A percentile compares a stretch with the other conserved stretches of the same genome.
Conservation (phyloP, 768 basidiomycete species). For the Calocera viscosa region DNA sequence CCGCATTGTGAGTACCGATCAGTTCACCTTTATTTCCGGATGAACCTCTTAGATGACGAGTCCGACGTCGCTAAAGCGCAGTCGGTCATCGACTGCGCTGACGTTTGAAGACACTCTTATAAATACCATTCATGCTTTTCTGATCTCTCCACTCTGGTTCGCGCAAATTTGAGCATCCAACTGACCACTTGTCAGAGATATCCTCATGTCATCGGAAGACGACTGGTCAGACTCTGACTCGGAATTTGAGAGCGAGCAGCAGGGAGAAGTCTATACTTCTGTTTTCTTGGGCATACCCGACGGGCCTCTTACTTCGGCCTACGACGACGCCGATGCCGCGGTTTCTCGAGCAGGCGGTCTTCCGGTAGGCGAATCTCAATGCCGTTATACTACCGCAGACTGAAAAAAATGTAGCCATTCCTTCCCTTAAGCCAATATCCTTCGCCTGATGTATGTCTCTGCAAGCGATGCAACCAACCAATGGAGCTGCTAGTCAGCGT, state of each 20-base stretch:
- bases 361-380: conserved; percentile 76
- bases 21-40: conserved; percentile 24
- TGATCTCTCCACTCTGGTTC: conserved; percentile 37
- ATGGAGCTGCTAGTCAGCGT: conserved; percentile 79
- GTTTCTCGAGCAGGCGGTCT: conserved; percentile 83
- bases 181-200: neutral
- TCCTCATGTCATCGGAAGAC: conserved; percentile 43
- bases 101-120: conserved; percentile 50
- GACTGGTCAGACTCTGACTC: conserved; percentile 27
- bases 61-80: conserved; percentile 48
- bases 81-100: conserved; percentile 42
- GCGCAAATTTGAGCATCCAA: neutral
- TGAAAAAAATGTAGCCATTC: conserved; percentile 48
- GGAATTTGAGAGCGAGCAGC: neutral
- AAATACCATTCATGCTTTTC: conserved; percentile 90
- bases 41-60: conserved; percentile 62
- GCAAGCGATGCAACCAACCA: conserved; percentile 54
- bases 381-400: conserved; percentile 22
- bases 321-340: conserved; percentile 59
- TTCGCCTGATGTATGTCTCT: conserved; percentile 48
- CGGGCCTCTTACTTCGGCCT: conserved; percentile 44
- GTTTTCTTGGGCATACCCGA: conserved; percentile 74
- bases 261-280: conserved; percentile 43
- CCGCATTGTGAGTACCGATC: neutral
- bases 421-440: conserved; percentile 48